Evolutionary conservation across 768 basidiomycete species (phyloP).

Genomic region (Termitomyces sp.): DNA sequence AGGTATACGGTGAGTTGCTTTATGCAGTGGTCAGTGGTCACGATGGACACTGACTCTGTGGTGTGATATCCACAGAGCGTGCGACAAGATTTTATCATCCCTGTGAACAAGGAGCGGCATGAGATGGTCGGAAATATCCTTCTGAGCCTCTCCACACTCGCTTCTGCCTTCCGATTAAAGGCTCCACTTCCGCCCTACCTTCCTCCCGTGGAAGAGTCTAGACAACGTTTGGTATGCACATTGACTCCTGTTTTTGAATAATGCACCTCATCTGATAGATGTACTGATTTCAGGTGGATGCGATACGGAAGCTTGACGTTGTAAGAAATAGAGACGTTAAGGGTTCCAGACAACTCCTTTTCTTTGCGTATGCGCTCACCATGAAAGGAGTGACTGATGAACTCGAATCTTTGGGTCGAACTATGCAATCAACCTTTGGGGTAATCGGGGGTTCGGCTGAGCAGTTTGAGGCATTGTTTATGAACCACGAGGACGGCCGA

Average conservation of each 20-base stretch:
- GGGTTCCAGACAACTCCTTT: slow-evolving; percentile 82
- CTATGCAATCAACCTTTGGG: slow-evolving; percentile 87
- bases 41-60: neutral
- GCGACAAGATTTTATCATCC: slow-evolving; percentile 81
- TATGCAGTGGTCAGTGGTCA: neutral
- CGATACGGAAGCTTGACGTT: slow-evolving; percentile 81
- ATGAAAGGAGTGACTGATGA: slow-evolving; percentile 94
- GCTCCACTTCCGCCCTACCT: slow-evolving; percentile 95
- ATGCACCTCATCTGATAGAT: neutral
- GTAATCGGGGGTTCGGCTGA: slow-evolving; percentile 81
- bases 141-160: slow-evolving; percentile 78
- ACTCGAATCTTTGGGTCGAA: slow-evolving; percentile 76
- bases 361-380: slow-evolving; percentile 90
- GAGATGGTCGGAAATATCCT: slow-evolving; percentile 97
- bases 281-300: slow-evolving; percentile 54
- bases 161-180: slow-evolving; percentile 79
- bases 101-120: slow-evolving; percentile 83
- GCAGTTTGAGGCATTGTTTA: slow-evolving; percentile 82
- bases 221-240: slow-evolving; percentile 65
- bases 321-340: slow-evolving; percentile 81
- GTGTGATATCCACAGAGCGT: slow-evolving; percentile 52
- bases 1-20: slow-evolving; percentile 67
- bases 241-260: neutral
- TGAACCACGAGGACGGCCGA: slow-evolving; percentile 23
- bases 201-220: slow-evolving; percentile 85